A percentile compares a stretch with the other conserved stretches of the same genome.
These are phyloP conservation scores for Erythrobasidium hasegawianum DNA, from an alignment of 1,284 basidiomycete species.

Conservation along the genomic window DNA sequence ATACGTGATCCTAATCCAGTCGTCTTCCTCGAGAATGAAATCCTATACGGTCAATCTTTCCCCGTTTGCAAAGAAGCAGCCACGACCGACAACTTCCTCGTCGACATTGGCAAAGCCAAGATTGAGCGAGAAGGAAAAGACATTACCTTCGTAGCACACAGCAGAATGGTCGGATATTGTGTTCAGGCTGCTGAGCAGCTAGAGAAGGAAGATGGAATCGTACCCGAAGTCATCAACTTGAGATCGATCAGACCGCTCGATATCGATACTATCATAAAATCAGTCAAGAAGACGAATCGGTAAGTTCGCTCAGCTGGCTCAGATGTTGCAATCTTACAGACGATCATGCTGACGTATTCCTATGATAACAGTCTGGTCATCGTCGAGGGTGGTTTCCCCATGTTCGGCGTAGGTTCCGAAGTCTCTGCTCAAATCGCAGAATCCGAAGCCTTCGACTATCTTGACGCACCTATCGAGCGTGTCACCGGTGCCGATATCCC, in stretches of 20 bases:
- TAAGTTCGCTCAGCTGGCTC: constrained; percentile 47
- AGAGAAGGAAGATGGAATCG: constrained; percentile 88
- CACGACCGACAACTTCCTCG: constrained; percentile 83
- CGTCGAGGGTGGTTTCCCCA: constrained; percentile 98
- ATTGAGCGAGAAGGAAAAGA: constrained; percentile 89
- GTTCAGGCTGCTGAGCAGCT: constrained; percentile 88
- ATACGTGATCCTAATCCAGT: constrained; percentile 98
- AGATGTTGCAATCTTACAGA: background rate
- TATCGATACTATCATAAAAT: constrained; percentile 90
- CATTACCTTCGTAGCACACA: constrained; percentile 94
- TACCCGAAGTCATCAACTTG: constrained; percentile 97
- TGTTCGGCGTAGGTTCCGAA: constrained; percentile 96
- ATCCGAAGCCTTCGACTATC: constrained; percentile 83
- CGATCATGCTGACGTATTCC: background rate
- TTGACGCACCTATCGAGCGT: constrained; percentile 96
- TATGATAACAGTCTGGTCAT: constrained; percentile 66
- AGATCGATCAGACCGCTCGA: constrained; percentile 92
- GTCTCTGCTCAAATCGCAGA: constrained; percentile 65
- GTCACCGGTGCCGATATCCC: constrained; percentile 95
- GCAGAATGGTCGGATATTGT: constrained; percentile 88
- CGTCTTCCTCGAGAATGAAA: constrained; percentile 98
- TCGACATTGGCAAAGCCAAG: constrained; percentile 98
- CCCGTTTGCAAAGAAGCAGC: constrained; percentile 83
- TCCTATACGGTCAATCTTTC: constrained; percentile 96
- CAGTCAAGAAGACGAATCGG: constrained; percentile 98